Evolutionary conservation across 2,329 filamentous ascomycete genomes (phyloP), one percentile per base, ranked within the genome.

Genomic region (Ramularia endophylla): DNA sequence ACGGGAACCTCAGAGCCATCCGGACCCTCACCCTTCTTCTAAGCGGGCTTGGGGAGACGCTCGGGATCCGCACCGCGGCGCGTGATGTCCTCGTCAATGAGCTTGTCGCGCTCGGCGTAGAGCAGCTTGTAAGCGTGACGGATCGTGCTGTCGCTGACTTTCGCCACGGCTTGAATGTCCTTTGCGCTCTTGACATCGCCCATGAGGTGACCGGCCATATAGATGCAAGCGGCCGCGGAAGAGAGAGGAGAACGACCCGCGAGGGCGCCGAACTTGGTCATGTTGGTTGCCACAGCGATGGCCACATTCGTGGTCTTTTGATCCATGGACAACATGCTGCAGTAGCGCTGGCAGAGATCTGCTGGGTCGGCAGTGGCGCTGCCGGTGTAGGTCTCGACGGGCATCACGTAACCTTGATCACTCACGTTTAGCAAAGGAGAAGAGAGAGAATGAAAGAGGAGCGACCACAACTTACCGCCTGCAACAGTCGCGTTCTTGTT

Each of bases 131-230:
- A 98, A 0, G 90, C 89, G 18, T 87, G 94, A 58, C 94, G 89
- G 56, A 98, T 95, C 0, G 92, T 98, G 41, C 92, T 89, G 60
- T 98, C 94, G 62, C 88, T 95, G 19, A 98, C 92, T 51, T 87
- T 87, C 1, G 86, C 87, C 13, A 92, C 83, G 17, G 68, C 65
- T 4, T 87, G 85, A 55, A 98, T 95, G 47, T 94, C 85, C 64
- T 89, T 89, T n/a, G 87, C 84, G 5, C 78, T 73, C 57, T 85
- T 85, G 15, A 80, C 73, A 53, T 92, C 78, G 41, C 83, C 85
- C 69, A 95, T 83, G 27, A 97, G 74, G 58, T 90, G 81, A 20
- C 87, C 88, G 3, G 90, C 85, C 80, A 97, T 92, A 72, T 92
- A 98, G 64, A 98, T 95, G 64, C 88, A 94, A 22, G 92, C 89